Percentiles rank a stretch among this genome's conserved stretches.
phyloP scores from a whole-genome alignment of 345 rosid species.

The Durio zibethinus region DNA sequence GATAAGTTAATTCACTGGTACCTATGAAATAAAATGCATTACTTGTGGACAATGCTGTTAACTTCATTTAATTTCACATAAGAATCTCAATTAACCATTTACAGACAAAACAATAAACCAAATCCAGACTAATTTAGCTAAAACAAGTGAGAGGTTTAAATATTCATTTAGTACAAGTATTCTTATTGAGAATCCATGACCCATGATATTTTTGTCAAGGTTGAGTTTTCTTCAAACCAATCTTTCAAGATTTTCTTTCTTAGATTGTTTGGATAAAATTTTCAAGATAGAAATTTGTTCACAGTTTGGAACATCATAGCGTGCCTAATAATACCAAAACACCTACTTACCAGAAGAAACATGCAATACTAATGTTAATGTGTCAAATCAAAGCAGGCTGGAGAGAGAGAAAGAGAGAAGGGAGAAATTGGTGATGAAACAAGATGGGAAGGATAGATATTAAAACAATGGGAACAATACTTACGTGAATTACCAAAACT shows the following conservation, averaged over 20 bases:
- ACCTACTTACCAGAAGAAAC: background rate
- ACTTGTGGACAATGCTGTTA: background rate
- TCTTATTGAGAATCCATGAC: no score
- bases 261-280: background rate
- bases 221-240: background rate
- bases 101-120: background rate
- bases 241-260: background rate
- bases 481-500: conserved; percentile 84
- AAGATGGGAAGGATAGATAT: background rate
- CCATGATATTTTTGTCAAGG: background rate
- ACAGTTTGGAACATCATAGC: background rate
- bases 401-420: background rate
- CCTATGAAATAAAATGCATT: no score
- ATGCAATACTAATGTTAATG: no score
- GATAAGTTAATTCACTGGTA: background rate
- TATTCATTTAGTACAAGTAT: background rate
- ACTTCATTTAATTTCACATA: background rate
- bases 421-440: background rate
- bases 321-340: background rate
- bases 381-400: background rate
- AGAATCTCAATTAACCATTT: background rate
- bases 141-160: background rate
- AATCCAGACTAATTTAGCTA: background rate
- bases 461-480: conserved; percentile 24
- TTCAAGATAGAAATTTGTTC: background rate